These are phyloP conservation scores for Diaporthe vexans DNA, from an alignment of 2,329 filamentous ascomycete species.

Conservation along the genomic window DNA sequence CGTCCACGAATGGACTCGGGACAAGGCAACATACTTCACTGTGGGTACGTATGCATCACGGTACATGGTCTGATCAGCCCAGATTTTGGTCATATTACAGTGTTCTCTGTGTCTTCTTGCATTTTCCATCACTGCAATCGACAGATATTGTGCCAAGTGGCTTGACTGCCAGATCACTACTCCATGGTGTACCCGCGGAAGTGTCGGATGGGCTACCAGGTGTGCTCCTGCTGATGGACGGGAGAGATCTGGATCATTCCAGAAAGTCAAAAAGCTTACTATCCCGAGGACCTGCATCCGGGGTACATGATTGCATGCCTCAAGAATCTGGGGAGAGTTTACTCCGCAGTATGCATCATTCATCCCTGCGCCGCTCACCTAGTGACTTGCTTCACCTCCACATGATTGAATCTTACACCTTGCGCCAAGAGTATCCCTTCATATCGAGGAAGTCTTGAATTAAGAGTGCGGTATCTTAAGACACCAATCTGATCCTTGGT, in stretches of 20 bases:
- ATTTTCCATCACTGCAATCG: neutral
- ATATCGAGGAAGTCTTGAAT: slow-evolving; percentile 10
- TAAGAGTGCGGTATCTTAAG: neutral
- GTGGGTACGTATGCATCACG: neutral
- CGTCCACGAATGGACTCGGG: neutral
- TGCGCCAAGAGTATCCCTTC: neutral
- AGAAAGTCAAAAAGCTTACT: neutral
- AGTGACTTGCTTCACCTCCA: slow-evolving; percentile 21
- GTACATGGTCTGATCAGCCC: neutral
- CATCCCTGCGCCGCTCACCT: slow-evolving; percentile 23
- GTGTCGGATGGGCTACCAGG: neutral
- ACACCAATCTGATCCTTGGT: neutral
- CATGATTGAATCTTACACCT: neutral
- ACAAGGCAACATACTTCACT: neutral
- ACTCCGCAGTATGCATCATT: slow-evolving; percentile 22
- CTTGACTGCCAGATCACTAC: neutral
- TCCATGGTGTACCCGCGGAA: slow-evolving; percentile 8
- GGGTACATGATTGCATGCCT: slow-evolving; percentile 8
- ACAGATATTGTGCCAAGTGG: too few species aligned
- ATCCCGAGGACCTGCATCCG: slow-evolving; percentile 1
- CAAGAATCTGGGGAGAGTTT: slow-evolving; percentile 17
- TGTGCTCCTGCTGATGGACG: neutral
- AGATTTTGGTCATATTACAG: neutral
- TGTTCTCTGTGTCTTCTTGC: neutral
- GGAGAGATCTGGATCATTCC: slow-evolving; percentile 24